Percentiles rank a stretch among this genome's conserved stretches.
Conservation (phyloP, 176 grass and related monocot species). For the Musa itinerans region DNA sequence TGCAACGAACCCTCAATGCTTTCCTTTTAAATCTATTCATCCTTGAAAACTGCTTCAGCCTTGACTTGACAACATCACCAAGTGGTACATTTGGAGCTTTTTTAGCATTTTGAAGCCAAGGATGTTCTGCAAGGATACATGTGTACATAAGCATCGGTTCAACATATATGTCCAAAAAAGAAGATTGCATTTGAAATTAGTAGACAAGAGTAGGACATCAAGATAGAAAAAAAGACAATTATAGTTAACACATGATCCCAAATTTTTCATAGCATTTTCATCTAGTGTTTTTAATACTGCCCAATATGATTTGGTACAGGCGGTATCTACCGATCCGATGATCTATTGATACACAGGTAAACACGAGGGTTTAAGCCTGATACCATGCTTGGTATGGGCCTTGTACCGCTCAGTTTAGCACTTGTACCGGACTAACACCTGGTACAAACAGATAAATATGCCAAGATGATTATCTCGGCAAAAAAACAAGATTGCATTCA, state of each 20-base stretch:
- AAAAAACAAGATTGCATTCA: too few relatives aligned
- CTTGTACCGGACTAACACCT: too few relatives aligned
- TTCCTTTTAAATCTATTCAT: slow-evolving; percentile 99
- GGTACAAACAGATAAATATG: too few relatives aligned
- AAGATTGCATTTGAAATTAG: slow-evolving; percentile 5
- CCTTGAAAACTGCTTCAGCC: slow-evolving; percentile 98
- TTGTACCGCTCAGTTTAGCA: too few relatives aligned
- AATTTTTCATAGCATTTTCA: not conserved
- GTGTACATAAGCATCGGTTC: not conserved
- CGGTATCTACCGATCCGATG: too few relatives aligned
- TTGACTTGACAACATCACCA: slow-evolving; percentile 98
- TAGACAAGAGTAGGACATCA: not conserved
- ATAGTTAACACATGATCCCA: not conserved
- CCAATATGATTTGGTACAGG: too few relatives aligned
- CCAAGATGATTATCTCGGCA: too few relatives aligned
- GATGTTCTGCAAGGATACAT: slow-evolving; percentile 49
- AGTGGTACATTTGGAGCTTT: slow-evolving; percentile 98
- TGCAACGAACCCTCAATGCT: slow-evolving; percentile 62
- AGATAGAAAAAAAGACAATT: not conserved
- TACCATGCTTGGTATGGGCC: too few relatives aligned
- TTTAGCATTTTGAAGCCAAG: slow-evolving; percentile 98
- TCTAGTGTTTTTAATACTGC: not conserved
- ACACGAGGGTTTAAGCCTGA: too few relatives aligned
- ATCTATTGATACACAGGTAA: too few relatives aligned
- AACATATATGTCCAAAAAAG: not conserved